Percentiles rank a stretch among this genome's conserved stretches.
Evolutionary conservation across 2,329 filamentous ascomycete genomes (phyloP).

Genomic region (Ceratocystis eucalypticola): DNA sequence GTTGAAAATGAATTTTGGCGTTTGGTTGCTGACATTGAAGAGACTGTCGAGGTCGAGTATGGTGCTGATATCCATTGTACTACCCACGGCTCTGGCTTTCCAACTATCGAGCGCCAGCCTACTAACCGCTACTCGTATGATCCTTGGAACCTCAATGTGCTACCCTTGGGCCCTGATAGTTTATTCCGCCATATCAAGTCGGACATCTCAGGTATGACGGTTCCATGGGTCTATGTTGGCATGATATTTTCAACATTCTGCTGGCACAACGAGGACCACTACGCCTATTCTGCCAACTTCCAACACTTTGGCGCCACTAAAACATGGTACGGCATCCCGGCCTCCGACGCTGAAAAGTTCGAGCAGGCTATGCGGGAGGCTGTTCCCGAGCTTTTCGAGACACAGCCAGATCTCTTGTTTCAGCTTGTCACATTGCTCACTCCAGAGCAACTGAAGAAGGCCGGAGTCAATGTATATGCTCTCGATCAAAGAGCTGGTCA

Average conservation of each 20-base stretch:
- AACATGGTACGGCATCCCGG: constrained; percentile 97
- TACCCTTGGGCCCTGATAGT: constrained; percentile 81
- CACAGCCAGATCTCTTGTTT: constrained; percentile 89
- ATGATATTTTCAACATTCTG: constrained; percentile 99
- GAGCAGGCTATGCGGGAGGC: constrained; percentile 90
- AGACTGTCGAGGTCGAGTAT: constrained; percentile 95
- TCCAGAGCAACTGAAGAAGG: constrained; percentile 83
- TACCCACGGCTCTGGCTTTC: constrained; percentile 93
- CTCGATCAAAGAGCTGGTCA: constrained; percentile 93
- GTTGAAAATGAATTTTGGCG: constrained; percentile 96
- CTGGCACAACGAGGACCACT: constrained; percentile 98
- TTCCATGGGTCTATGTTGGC: constrained; percentile 96
- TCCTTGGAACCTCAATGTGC: constrained; percentile 88
- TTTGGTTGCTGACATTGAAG: constrained; percentile 81
- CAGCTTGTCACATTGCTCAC: constrained; percentile 93
- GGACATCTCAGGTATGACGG: constrained; percentile 97
- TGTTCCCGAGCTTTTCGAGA: constrained; percentile 91
- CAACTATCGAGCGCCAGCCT: constrained; percentile 82
- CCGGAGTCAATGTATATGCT: constrained; percentile 83
- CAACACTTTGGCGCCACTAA: constrained; percentile 97
- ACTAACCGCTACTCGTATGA: constrained; percentile 76
- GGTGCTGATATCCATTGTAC: constrained; percentile 97
- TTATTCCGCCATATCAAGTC: constrained; percentile 95
- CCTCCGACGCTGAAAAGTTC: constrained; percentile 84
- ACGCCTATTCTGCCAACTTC: constrained; percentile 94